Evolutionary conservation across 768 basidiomycete genomes (phyloP), one percentile per base, ranked within the genome.

Genomic region (Dioszegia hungarica): DNA sequence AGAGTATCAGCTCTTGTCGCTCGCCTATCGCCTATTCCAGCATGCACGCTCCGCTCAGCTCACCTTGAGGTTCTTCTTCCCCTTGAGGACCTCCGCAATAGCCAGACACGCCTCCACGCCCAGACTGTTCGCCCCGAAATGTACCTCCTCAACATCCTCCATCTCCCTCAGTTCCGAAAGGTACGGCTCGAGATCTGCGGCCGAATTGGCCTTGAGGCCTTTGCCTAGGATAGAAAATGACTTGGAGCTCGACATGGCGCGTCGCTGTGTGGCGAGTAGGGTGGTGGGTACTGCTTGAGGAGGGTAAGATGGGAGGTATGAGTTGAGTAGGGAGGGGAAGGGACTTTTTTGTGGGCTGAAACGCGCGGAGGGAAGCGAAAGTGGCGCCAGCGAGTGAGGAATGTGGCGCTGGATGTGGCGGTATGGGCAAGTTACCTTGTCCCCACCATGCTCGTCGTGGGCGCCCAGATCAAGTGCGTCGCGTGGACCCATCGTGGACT

Each of bases 111-210:
- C 94, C 68, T 88, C 91, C 25, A 95, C 83, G 46, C 95, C 94
- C 54, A 97, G 80, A 19, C 91, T 93, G 77, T 98, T 98, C 20
- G 91, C 94, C 44, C 91, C 89, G 49, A 99, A 81, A 70, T 92
- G 87, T 60, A 98, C 85, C 79, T 94, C 91, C 75, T 92, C 87
- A 63, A 91, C 80, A 44, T 87, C 79, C 51, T 82, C 81, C 64
- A 79, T 68, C n/a, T 60, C 70, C 33, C 65, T 48, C 19, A 82
- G 68, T 48, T 77, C 65, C 20, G 77, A 67, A 20, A 97, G 78
- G 65, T 85, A 82, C 0, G 89, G 87, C 62, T 85, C 82, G 53
- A 93, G 84, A 60, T 94, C 89, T 0, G 79, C 83, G 12, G 82
- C 79, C 15, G 84, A 82, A 67, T 92, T 81, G 56, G 95, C 85